Conservation (phyloP, 257 asterid genomes). For the Leptodermis oblonga region DNA sequence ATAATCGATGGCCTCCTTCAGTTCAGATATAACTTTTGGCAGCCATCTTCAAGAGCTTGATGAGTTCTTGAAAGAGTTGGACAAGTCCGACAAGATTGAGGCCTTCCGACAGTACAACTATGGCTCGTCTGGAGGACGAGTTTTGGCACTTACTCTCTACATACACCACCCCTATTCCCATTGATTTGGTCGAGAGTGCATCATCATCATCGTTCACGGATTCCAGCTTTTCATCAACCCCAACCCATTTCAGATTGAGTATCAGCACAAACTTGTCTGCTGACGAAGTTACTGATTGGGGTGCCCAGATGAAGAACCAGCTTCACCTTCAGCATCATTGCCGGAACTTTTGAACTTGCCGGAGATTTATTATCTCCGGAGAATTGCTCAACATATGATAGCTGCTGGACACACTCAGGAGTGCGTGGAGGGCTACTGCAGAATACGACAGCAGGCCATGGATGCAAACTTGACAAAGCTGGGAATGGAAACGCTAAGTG, state of each 20-base stretch:
- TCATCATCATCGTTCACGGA: slow-evolving; percentile 45
- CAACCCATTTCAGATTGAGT: slow-evolving; percentile 21
- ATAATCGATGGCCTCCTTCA: too few relatives aligned
- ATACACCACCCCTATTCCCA: slow-evolving; percentile 30
- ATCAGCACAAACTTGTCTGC: slow-evolving; percentile 21
- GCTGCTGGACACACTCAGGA: slow-evolving; percentile 48
- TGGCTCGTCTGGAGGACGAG: slow-evolving; percentile 97
- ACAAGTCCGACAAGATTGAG: slow-evolving; percentile 22
- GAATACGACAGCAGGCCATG: slow-evolving; percentile 60
- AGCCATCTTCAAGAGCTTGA: slow-evolving; percentile 68
- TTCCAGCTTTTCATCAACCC: slow-evolving; percentile 27
- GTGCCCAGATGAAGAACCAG: background rate
- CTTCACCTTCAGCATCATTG: slow-evolving; percentile 15
- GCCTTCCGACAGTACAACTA: slow-evolving; percentile 41
- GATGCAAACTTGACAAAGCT: slow-evolving; percentile 54
- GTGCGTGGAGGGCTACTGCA: slow-evolving; percentile 84
- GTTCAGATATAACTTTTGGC: too few relatives aligned
- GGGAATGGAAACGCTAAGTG: slow-evolving; percentile 63
- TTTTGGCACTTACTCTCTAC: slow-evolving; percentile 66
- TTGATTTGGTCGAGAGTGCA: slow-evolving; percentile 40
- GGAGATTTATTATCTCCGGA: slow-evolving; percentile 55
- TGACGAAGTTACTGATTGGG: slow-evolving; percentile 10
- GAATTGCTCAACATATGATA: slow-evolving; percentile 81
- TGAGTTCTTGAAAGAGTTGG: slow-evolving; percentile 56
- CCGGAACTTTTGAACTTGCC: background rate